Conservation (phyloP, 139 green algal species). For the Ettlia oleoabundans region DNA sequence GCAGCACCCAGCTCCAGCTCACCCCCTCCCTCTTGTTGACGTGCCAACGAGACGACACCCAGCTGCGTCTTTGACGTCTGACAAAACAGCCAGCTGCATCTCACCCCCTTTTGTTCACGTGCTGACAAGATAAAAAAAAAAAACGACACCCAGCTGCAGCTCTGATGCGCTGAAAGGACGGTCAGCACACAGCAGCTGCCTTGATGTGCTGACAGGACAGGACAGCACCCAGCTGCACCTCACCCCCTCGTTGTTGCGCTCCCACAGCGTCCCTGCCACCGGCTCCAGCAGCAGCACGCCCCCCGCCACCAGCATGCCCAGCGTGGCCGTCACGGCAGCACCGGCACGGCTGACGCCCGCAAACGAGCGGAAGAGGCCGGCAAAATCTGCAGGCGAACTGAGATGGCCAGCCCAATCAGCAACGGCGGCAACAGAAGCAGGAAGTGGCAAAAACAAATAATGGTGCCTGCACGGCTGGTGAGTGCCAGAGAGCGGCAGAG, state of each 20-base stretch:
- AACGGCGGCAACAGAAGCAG: not conserved
- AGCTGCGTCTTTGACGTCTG: no score
- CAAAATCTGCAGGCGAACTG: conserved; percentile 12
- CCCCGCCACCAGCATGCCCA: conserved; percentile 21
- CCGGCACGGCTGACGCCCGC: not conserved
- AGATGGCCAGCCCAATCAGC: not conserved
- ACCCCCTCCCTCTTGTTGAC: no score
- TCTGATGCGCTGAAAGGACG: no score
- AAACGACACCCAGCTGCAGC: no score
- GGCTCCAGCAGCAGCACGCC: conserved; percentile 25
- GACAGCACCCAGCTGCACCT: not conserved
- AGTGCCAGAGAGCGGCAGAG: conserved; percentile 11
- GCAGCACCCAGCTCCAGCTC: no score
- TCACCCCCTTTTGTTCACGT: no score
- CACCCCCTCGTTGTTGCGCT: conserved; percentile 27
- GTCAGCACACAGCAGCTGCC: not conserved
- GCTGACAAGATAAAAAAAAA: no score
- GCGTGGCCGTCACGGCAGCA: not conserved
- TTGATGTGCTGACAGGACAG: not conserved
- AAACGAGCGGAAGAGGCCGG: conserved; percentile 6
- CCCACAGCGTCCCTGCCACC: conserved; percentile 6
- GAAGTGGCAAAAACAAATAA: not conserved
- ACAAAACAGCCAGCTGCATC: no score
- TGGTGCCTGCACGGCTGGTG: not conserved
- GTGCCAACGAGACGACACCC: no score